These are phyloP conservation scores for Claviceps paspali DNA, from an alignment of 2,329 filamentous ascomycete genomes.

Conservation along the genomic window DNA sequence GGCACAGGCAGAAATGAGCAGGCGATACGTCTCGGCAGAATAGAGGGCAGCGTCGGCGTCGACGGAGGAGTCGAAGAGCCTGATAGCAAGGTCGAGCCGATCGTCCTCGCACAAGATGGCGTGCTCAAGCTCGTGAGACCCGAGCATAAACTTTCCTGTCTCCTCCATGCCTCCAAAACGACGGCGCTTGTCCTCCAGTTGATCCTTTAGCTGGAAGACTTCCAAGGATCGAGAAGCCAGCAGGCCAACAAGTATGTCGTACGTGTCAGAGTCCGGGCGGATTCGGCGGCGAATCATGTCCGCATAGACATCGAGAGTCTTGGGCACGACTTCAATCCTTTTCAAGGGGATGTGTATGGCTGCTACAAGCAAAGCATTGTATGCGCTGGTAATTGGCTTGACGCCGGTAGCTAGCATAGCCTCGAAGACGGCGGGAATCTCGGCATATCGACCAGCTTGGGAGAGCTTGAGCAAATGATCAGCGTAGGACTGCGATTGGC, in stretches of 20 bases:
- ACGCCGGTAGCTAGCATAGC: constrained; percentile 72
- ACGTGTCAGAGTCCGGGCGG: constrained; percentile 68
- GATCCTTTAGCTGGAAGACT: constrained; percentile 55
- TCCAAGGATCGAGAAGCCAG: constrained; percentile 70
- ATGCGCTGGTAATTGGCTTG: constrained; percentile 68
- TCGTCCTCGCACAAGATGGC: constrained; percentile 79
- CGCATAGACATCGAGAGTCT: constrained; percentile 86
- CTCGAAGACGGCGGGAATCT: constrained; percentile 86
- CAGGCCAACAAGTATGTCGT: constrained; percentile 72
- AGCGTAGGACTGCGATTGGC: constrained; percentile 56
- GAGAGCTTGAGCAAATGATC: constrained; percentile 65
- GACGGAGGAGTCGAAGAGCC: constrained; percentile 67
- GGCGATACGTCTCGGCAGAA: constrained; percentile 68
- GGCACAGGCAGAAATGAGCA: constrained; percentile 77
- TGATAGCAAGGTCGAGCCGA: constrained; percentile 69
- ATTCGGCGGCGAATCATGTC: constrained; percentile 88
- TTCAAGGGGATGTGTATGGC: constrained; percentile 69
- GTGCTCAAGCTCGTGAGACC: constrained; percentile 74
- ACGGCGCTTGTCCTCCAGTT: constrained; percentile 64
- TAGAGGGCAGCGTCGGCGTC: constrained; percentile 48
- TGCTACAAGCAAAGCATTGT: constrained; percentile 77
- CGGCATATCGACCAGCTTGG: constrained; percentile 57
- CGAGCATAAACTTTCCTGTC: constrained; percentile 72
- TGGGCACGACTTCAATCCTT: constrained; percentile 72
- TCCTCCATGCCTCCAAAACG: constrained; percentile 79